phyloP scores from a whole-genome alignment of 2,329 filamentous ascomycete genomes.

The Albophoma yamanashiensis region DNA sequence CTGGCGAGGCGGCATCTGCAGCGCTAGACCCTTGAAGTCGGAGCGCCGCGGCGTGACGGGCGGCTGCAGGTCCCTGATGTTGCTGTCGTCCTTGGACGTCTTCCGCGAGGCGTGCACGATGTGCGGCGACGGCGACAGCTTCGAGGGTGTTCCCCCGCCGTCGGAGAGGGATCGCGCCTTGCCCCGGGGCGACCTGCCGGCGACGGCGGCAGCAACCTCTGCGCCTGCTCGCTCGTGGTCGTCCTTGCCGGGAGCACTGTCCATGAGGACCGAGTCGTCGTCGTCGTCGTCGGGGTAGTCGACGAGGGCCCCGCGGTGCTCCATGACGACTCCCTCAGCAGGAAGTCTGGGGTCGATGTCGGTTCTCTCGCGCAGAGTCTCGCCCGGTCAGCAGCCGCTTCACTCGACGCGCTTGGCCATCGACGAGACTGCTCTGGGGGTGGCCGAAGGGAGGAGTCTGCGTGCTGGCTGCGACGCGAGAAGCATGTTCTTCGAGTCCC shows the following conservation, averaged over 20 bases:
- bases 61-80: slow-evolving; percentile 29
- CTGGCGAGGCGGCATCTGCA: slow-evolving; percentile 22
- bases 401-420: background rate
- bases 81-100: slow-evolving; percentile 57
- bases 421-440: background rate
- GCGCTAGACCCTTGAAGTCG: slow-evolving; percentile 50
- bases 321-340: background rate
- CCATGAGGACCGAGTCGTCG: slow-evolving; percentile 23
- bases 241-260: slow-evolving; percentile 11
- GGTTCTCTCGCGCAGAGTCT: background rate
- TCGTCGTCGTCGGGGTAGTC: slow-evolving; percentile 8
- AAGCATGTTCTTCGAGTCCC: background rate
- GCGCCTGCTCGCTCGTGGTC: slow-evolving; percentile 7
- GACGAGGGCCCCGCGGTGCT: background rate
- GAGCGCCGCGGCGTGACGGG: slow-evolving; percentile 67
- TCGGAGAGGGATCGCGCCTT: slow-evolving; percentile 58
- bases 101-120: slow-evolving; percentile 42
- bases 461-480: background rate
- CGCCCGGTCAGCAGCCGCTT: background rate
- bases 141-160: slow-evolving; percentile 43
- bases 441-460: background rate
- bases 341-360: background rate
- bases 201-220: slow-evolving; percentile 3
- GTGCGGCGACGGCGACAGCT: slow-evolving; percentile 47
- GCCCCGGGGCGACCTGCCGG: slow-evolving; percentile 27